Percentiles rank a stretch among this genome's conserved stretches.
These are phyloP conservation scores for Penicillium robsamsonii DNA, from an alignment of 495 filamentous ascomycete species.

Conservation along the genomic window DNA sequence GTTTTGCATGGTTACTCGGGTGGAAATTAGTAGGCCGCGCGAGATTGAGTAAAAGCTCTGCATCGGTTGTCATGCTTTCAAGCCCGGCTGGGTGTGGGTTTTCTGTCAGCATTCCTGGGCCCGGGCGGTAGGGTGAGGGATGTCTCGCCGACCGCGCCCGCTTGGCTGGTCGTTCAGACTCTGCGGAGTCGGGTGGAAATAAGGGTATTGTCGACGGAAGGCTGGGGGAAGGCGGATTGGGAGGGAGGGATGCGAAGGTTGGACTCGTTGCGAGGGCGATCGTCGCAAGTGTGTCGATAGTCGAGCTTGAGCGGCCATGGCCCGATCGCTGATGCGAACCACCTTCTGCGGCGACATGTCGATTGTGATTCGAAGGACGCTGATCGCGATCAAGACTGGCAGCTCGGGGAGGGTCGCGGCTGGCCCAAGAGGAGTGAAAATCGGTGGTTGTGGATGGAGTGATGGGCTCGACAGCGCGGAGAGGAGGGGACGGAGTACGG, in stretches of 20 bases:
- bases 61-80: constrained; percentile 53
- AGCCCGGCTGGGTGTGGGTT: constrained; percentile 41
- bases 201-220: constrained; percentile 30
- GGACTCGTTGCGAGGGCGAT: constrained; percentile 54
- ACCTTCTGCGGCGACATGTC: constrained; percentile 19
- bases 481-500: constrained; percentile 55
- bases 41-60: constrained; percentile 52
- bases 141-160: constrained; percentile 58
- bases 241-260: constrained; percentile 41
- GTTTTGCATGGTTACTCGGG: constrained; percentile 30
- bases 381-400: constrained; percentile 33
- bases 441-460: constrained; percentile 42
- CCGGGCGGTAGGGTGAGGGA: constrained; percentile 45
- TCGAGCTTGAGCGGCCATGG: constrained; percentile 48
- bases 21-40: constrained; percentile 41
- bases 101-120: constrained; percentile 36
- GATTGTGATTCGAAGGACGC: constrained; percentile 22
- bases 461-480: constrained; percentile 53
- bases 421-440: constrained; percentile 32
- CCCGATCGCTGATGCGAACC: constrained; percentile 37
- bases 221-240: constrained; percentile 34
- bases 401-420: constrained; percentile 30
- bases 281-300: constrained; percentile 55
- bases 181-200: constrained; percentile 31
- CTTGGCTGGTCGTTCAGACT: constrained; percentile 56